Base-by-base conservation (phyloP, 371 early-diverging fungal genomes). In the Mortierella sp. region DNA sequence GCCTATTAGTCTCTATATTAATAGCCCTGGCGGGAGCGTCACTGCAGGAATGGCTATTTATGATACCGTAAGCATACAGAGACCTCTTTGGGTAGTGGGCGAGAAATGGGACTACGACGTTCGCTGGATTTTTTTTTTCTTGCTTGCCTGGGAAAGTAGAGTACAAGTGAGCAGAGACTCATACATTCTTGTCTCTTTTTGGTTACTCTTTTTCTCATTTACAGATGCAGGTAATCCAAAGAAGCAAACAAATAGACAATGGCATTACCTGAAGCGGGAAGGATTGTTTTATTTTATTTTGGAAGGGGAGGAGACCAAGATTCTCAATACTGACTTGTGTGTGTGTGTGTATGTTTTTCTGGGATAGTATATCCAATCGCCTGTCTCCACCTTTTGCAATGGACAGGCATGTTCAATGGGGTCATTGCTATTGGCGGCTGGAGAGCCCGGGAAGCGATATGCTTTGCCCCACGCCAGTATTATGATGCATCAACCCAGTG, bases 381-480 rank as follows among this genome's bases (percentile, higher is more conserved):
- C 98, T 4, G 96, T 99, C 0, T 89, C 94, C 9, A 99, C 99
- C 1, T 83, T 98, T 57, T 98, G 98, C 83, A 92, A 94, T 61
- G 99, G 99, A 9, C 97, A 98, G 82, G 98, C 99, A 11, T 96
- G 97, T 68, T 97, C 97, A 0, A 99, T 99, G 99, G 99, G 96
- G 6, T 97, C 98, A 37, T 86, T 99, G 63, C 87, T 99, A 45
- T 83, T 99, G 62, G 87, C 96, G 18, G 96, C 96, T 43, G 95
- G 92, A 29, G 93, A 93, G 44, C 89, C 92, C 15, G 99, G 98
- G 18, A 93, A 93, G 60, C 84, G 99, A 19, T 93, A 87, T 64
- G 88, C 96, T 23, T 85, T 99, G 26, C 98, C 98, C 15, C 93
- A 99, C 81, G 90, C 97, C 18, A 90, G 95, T 4, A 93, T 98